Conservation (phyloP, 1,284 basidiomycete genomes). For the Austroboletus rostrupii region DNA sequence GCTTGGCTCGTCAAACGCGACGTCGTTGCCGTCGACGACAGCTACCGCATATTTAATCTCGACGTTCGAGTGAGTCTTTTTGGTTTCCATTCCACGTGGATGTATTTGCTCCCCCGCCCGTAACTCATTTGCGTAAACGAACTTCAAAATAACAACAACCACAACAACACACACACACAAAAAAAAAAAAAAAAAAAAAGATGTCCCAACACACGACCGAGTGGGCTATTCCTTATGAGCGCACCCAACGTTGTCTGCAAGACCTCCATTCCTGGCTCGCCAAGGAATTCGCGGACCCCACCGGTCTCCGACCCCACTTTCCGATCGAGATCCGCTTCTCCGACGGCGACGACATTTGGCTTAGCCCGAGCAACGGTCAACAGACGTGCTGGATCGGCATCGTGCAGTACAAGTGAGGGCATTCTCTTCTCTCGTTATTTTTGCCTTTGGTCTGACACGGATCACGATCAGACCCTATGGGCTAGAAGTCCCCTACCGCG, state of each 20-base stretch:
- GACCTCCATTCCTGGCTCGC: slow-evolving; percentile 78
- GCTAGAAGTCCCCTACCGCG: slow-evolving; percentile 81
- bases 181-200: slow-evolving; percentile 35
- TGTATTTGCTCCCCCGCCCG: slow-evolving; percentile 12
- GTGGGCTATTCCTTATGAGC: slow-evolving; percentile 82
- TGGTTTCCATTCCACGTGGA: neutral
- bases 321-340: slow-evolving; percentile 93
- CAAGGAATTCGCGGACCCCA: slow-evolving; percentile 59
- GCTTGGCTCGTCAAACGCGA: slow-evolving; percentile 56
- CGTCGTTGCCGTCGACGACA: slow-evolving; percentile 63
- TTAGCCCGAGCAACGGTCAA: slow-evolving; percentile 82
- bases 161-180: no score
- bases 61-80: slow-evolving; percentile 64
- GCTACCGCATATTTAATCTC: slow-evolving; percentile 78
- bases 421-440: slow-evolving; percentile 7
- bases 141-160: no score
- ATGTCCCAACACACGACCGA: slow-evolving; percentile 89
- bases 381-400: slow-evolving; percentile 94
- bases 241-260: slow-evolving; percentile 62
- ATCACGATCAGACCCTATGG: slow-evolving; percentile 73
- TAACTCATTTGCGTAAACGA: slow-evolving; percentile 1
- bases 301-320: slow-evolving; percentile 85
- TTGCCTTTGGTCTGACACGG: slow-evolving; percentile 4
- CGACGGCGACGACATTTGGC: slow-evolving; percentile 87
- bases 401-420: slow-evolving; percentile 84